Evolutionary conservation across 805 yeast genomes (phyloP).

Genomic region (Cyberlindnera mrakii): DNA sequence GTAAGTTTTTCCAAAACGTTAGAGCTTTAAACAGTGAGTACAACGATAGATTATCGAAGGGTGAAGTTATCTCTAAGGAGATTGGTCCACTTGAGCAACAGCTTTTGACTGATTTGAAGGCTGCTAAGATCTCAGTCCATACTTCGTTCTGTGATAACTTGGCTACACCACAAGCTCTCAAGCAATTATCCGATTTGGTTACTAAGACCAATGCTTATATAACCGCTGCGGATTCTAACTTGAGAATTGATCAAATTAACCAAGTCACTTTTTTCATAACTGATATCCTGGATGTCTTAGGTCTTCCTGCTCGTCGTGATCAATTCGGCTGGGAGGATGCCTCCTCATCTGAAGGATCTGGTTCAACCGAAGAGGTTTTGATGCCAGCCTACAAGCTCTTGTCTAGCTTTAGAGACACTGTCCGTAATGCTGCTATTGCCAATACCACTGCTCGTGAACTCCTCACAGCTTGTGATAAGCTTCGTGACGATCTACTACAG

Average conservation of each 20-base stretch:
- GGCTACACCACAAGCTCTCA: conserved; percentile 70
- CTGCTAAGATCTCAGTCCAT: conserved; percentile 57
- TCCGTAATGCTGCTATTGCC: conserved; percentile 69
- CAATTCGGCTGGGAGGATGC: conserved; percentile 73
- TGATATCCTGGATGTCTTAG: conserved; percentile 62
- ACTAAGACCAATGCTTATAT: conserved; percentile 70
- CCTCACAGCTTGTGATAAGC: conserved; percentile 63
- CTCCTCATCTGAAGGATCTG: conserved; percentile 18
- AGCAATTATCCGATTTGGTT: conserved; percentile 60
- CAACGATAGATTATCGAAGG: conserved; percentile 41
- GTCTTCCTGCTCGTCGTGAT: conserved; percentile 68
- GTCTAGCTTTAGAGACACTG: conserved; percentile 74
- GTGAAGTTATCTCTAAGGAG: conserved; percentile 56
- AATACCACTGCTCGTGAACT: conserved; percentile 45
- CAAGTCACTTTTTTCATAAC: conserved; percentile 66
- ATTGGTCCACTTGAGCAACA: conserved; percentile 47
- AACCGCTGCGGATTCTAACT: conserved; percentile 40
- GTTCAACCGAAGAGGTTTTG: conserved; percentile 54
- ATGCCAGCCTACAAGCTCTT: conserved; percentile 78
- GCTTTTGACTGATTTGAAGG: conserved; percentile 43
- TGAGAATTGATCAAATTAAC: conserved; percentile 59
- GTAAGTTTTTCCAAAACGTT: conserved; percentile 82
- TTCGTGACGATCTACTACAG: conserved; percentile 66
- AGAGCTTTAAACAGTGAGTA: conserved; percentile 73
- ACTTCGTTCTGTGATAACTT: conserved; percentile 84